Base-by-base conservation (phyloP, 306 rosid species). In the Vicia faba region DNA sequence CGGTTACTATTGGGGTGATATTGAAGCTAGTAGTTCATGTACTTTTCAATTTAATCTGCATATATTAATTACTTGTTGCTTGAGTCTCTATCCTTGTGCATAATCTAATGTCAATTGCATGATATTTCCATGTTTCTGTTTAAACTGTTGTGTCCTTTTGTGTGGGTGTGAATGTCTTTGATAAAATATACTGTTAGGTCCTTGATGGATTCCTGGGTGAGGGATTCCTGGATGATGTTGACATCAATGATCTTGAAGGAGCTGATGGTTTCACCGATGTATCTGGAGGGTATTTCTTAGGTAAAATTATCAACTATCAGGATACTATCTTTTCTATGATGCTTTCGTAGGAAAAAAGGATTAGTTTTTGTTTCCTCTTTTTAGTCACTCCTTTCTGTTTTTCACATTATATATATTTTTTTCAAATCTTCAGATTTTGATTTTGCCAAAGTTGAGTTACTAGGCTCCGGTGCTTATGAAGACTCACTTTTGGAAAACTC, bases 131-230 rank as follows among this genome's bases (percentile, higher is more conserved):
- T 23, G 49, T 5, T 55, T 43, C 29, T 35, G 25, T 18, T 51
- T 19, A 49, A 31, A 8, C 48, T 59, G 26, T 55, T 60, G 35
- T 60, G 35, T 56, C 26, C 10, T 38, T 71, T 65, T 64, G 35
- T 64, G 35, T 26, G 35, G 66, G 15, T 62, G 29, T 49, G 64
- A 64, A 75, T 64, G 59, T 76, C 61, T 74, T 59, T 72, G 56
- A 83, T 77, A 60, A 66, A 69, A 65, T 74, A 54, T 79, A 78
- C 64, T 84, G 58, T 75, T 74, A 95, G 99, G 99, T 72, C 74
- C 91, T 88, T 74, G 96, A 90, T 70, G 90, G 85, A 75, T 85
- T 95, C 72, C 86, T 95, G 79, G 90, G 79, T 65, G 97, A 90
- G 59, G 90, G 88, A 77, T 85, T 95, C 72, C 87, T 95, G 80